A percentile compares a stretch with the other conserved stretches of the same genome.
Evolutionary conservation across 768 basidiomycete genomes (phyloP).

Genomic region (Podaxis carcinomalis): DNA sequence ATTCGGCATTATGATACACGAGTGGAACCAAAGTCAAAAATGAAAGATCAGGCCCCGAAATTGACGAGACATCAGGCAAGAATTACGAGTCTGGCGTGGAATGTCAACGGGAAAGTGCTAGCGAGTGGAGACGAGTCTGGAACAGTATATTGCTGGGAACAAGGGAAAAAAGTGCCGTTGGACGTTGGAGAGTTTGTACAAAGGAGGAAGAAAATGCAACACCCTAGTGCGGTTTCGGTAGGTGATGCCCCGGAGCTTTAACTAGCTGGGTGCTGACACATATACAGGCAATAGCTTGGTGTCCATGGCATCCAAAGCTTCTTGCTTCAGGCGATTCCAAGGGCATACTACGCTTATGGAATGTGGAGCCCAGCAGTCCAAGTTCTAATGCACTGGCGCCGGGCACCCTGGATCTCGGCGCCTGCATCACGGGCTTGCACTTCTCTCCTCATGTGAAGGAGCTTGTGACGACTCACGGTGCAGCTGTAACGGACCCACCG

Average conservation of each 20-base stretch:
- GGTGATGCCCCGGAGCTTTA: neutral
- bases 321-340: conserved; percentile 73
- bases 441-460: conserved; percentile 84
- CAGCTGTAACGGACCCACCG: conserved; percentile 11
- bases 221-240: conserved; percentile 37
- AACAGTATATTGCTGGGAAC: conserved; percentile 75
- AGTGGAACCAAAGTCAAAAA: conserved; percentile 40
- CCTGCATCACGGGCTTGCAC: conserved; percentile 65
- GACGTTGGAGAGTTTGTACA: conserved; percentile 53
- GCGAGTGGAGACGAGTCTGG: conserved; percentile 79
- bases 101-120: conserved; percentile 57
- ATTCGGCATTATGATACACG: conserved; percentile 75
- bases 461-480: conserved; percentile 74
- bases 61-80: conserved; percentile 64
- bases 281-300: conserved; percentile 78
- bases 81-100: conserved; percentile 66
- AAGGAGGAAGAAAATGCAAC: conserved; percentile 64
- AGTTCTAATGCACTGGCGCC: conserved; percentile 35
- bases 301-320: conserved; percentile 80
- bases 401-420: conserved; percentile 42
- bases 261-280: neutral
- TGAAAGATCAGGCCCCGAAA: conserved; percentile 61
- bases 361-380: conserved; percentile 35
- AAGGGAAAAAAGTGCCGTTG: conserved; percentile 44
- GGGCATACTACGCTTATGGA: conserved; percentile 54